phyloP scores from a whole-genome alignment of 2,329 filamentous ascomycete species.

The Exophiala xenobiotica region DNA sequence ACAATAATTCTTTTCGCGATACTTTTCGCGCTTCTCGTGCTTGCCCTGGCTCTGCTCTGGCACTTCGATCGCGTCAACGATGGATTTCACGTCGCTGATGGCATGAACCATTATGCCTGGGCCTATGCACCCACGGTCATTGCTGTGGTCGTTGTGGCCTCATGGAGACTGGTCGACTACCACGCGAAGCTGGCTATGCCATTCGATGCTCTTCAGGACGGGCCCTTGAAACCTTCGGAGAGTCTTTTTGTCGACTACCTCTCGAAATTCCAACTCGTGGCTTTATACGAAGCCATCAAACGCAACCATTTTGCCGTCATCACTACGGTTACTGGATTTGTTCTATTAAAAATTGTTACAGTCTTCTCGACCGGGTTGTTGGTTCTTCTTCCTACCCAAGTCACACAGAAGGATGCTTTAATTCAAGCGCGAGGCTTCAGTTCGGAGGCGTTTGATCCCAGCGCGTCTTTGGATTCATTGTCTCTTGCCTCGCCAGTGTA shows the following conservation, averaged over 20 bases:
- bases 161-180: conserved; percentile 38
- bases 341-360: conserved; percentile 34
- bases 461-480: conserved; percentile 14
- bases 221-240: conserved; percentile 29
- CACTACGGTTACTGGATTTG: conserved; percentile 32
- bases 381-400: conserved; percentile 31
- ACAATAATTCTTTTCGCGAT: conserved; percentile 24
- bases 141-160: conserved; percentile 33
- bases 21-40: conserved; percentile 19
- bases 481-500: conserved; percentile 26
- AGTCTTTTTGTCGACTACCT: conserved; percentile 37
- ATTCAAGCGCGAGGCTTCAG: conserved; percentile 19
- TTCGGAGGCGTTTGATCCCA: conserved; percentile 13
- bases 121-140: conserved; percentile 31
- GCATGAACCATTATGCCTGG: conserved; percentile 29
- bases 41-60: conserved; percentile 26
- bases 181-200: conserved; percentile 35
- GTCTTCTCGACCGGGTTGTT: conserved; percentile 35
- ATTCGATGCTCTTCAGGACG: conserved; percentile 36
- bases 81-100: conserved; percentile 22
- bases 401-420: conserved; percentile 13
- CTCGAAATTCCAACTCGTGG: conserved; percentile 33
- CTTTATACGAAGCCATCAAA: conserved; percentile 33
- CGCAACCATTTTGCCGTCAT: conserved; percentile 37
- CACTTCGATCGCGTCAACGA: conserved; percentile 16